Percentiles rank a stretch among this genome's conserved stretches.
phyloP scores from a whole-genome alignment of 139 green algal species.

The Chlorella sp. region DNA sequence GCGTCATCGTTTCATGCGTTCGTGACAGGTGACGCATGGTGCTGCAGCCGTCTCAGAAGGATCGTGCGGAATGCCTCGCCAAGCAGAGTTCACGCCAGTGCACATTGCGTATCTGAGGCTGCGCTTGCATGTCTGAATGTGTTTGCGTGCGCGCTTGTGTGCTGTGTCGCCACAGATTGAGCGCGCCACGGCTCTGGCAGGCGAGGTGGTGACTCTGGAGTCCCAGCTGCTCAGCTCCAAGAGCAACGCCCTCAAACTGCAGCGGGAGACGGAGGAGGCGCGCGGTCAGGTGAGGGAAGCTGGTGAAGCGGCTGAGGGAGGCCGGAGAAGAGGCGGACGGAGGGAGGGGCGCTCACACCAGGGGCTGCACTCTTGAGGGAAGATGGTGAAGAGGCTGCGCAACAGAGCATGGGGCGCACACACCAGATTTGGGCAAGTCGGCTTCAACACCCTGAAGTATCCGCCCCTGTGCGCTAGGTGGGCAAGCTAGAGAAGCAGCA shows the following conservation, averaged over 20 bases:
- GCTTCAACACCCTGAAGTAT: neutral
- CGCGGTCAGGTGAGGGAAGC: neutral
- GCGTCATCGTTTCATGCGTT: too few species aligned
- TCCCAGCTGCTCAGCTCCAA: neutral
- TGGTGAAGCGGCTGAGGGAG: too few species aligned
- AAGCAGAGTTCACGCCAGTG: neutral
- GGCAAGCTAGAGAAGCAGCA: neutral
- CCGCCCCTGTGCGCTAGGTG: neutral
- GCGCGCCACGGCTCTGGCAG: neutral
- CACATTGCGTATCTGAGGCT: neutral
- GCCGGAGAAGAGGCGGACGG: too few species aligned
- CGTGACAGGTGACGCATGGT: neutral
- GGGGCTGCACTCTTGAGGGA: too few species aligned
- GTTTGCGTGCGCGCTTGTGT: neutral
- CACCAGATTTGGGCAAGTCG: too few species aligned
- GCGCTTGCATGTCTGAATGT: neutral
- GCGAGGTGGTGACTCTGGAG: neutral
- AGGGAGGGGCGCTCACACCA: too few species aligned
- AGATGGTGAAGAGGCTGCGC: too few species aligned
- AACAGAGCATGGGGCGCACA: too few species aligned
- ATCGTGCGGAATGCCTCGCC: neutral
- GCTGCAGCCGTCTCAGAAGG: neutral
- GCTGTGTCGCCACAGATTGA: neutral
- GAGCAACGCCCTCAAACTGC: neutral
- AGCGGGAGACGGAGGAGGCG: neutral